phyloP scores from a whole-genome alignment of 192 early-diverging fungal genomes.

The Thoreauomyces humboldtii region DNA sequence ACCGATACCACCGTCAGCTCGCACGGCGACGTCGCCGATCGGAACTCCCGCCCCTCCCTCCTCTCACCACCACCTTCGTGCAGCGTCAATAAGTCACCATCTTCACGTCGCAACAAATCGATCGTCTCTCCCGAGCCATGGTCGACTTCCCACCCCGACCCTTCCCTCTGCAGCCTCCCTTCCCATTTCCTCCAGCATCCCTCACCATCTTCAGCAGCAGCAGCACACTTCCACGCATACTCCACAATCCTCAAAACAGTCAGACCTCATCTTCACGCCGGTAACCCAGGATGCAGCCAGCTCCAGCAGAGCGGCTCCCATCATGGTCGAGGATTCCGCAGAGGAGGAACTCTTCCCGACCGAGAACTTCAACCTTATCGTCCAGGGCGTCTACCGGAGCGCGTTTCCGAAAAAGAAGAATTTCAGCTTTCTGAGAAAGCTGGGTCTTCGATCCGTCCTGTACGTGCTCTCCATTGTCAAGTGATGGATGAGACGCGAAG shows the following conservation, averaged over 20 bases:
- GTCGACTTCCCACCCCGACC: too few relatives aligned
- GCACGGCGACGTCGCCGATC: neutral
- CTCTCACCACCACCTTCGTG: neutral
- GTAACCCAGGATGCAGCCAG: neutral
- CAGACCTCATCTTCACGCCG: neutral
- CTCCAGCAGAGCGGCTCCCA: neutral
- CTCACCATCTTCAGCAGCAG: neutral
- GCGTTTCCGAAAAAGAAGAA: conserved; percentile 97
- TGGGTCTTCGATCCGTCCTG: conserved; percentile 86
- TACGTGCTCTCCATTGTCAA: conserved; percentile 40
- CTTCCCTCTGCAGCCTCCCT: neutral
- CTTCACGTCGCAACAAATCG: too few relatives aligned
- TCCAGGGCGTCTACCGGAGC: conserved; percentile 86
- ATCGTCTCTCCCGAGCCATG: too few relatives aligned
- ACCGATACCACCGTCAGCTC: neutral
- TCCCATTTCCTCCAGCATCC: too few relatives aligned
- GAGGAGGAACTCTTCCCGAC: conserved; percentile 70
- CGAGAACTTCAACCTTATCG: conserved; percentile 95
- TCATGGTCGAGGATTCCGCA: neutral
- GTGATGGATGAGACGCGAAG: neutral
- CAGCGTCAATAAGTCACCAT: neutral
- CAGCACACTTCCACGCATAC: neutral
- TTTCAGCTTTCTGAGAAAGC: conserved; percentile 86
- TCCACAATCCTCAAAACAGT: neutral
- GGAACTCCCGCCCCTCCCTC: neutral